These are phyloP conservation scores for Fraxinus anomala DNA, from an alignment of 257 asterid species.

Conservation along the genomic window DNA sequence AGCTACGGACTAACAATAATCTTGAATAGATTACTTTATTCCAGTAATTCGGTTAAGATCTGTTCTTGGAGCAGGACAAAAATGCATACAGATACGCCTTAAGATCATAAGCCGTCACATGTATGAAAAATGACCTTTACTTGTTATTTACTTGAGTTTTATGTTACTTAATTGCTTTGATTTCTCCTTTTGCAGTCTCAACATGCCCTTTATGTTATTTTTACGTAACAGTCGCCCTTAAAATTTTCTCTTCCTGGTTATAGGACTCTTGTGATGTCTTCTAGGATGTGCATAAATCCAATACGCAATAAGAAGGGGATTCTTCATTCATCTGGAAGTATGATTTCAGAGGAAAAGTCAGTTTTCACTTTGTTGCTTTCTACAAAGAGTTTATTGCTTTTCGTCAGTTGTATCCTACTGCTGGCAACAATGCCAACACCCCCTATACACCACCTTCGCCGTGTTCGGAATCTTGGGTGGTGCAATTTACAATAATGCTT, in stretches of 20 bases:
- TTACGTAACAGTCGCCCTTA: neutral
- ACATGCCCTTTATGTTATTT: conserved; percentile 3
- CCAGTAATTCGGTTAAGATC: neutral
- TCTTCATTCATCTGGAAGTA: conserved; percentile 57
- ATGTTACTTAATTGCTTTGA: neutral
- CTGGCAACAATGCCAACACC: conserved; percentile 94
- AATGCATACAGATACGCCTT: neutral
- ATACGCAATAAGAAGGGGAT: conserved; percentile 84
- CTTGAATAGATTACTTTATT: neutral
- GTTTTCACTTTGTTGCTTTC: conserved; percentile 24
- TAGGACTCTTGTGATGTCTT: conserved; percentile 97
- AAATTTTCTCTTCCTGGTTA: conserved; percentile 28
- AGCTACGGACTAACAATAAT: neutral
- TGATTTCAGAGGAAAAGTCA: conserved; percentile 68
- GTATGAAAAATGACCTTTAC: neutral
- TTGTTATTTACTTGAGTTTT: neutral
- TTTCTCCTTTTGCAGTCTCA: neutral
- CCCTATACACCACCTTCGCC: conserved; percentile 86
- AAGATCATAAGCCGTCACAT: neutral
- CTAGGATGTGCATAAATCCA: conserved; percentile 93
- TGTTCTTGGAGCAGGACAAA: neutral
- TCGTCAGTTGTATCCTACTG: conserved; percentile 64
- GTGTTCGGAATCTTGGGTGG: conserved; percentile 84
- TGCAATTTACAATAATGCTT: conserved; percentile 79
- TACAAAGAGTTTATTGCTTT: conserved; percentile 4